Conservation (phyloP, 495 filamentous ascomycete genomes). For the Annulohypoxylon nitens region DNA sequence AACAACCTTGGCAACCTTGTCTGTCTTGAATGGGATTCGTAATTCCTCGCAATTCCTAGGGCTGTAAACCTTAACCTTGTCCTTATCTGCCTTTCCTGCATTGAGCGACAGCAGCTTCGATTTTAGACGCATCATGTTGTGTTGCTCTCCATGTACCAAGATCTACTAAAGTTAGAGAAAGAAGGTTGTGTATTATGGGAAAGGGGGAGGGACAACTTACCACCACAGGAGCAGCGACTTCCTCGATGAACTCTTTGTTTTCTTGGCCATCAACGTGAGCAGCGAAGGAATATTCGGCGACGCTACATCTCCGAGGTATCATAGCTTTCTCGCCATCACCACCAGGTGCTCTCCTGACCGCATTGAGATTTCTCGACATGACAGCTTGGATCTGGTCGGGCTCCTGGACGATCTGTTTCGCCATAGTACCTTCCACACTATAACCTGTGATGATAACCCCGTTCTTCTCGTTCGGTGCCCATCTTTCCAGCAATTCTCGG, state of each 20-base stretch:
- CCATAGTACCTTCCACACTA: conserved; percentile 98
- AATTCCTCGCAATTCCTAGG: conserved; percentile 95
- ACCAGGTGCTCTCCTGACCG: conserved; percentile 67
- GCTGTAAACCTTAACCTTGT: conserved; percentile 89
- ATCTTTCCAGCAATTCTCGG: conserved; percentile 90
- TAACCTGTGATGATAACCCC: conserved; percentile 98
- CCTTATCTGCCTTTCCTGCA: conserved; percentile 77
- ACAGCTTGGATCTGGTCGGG: conserved; percentile 93
- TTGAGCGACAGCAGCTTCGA: conserved; percentile 94
- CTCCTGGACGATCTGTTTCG: conserved; percentile 91
- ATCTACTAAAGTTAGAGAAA: conserved; percentile 68
- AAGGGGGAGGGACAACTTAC: conserved; percentile 64
- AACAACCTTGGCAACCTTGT: conserved; percentile 96
- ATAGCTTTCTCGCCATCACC: conserved; percentile 81
- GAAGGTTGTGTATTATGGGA: conserved; percentile 2
- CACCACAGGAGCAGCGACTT: conserved; percentile 89
- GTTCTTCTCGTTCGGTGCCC: conserved; percentile 95
- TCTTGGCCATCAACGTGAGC: conserved; percentile 97
- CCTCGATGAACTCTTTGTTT: conserved; percentile 94
- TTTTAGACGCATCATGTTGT: conserved; percentile 98
- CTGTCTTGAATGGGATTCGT: conserved; percentile 94
- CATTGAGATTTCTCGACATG: conserved; percentile 76
- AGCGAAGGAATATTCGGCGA: conserved; percentile 93
- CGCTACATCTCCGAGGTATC: conserved; percentile 91
- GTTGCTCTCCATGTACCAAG: conserved; percentile 94